phyloP scores from a whole-genome alignment of 345 rosid genomes.

The Hibiscus mutabilis region DNA sequence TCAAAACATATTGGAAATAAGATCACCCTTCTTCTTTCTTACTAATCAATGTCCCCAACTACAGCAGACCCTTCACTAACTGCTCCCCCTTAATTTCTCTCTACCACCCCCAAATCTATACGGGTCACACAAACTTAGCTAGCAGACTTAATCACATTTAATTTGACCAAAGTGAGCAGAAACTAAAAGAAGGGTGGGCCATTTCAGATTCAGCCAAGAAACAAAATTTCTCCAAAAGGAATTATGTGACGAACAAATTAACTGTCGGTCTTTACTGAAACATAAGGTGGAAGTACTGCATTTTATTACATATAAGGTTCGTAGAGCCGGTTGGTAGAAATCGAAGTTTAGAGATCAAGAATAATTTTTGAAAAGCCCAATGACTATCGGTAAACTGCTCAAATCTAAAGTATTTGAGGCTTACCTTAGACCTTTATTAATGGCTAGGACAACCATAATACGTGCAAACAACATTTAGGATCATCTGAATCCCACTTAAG shows the following conservation, averaged over 20 bases:
- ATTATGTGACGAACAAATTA: neutral
- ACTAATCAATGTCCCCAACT: neutral
- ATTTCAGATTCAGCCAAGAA: neutral
- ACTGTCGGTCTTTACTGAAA: neutral
- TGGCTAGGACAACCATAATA: neutral
- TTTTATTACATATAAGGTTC: neutral
- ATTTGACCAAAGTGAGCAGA: neutral
- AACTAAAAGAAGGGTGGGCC: neutral
- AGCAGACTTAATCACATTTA: neutral
- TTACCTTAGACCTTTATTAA: neutral
- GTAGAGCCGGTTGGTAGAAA: neutral
- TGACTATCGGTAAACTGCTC: neutral
- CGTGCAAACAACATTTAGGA: neutral
- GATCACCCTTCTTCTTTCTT: neutral
- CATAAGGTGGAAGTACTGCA: neutral
- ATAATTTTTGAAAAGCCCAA: neutral
- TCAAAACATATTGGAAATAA: neutral
- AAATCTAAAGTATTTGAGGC: neutral
- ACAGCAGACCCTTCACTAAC: neutral
- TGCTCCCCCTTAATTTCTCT: neutral
- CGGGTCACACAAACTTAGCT: neutral
- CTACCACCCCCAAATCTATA: neutral
- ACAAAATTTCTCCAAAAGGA: neutral
- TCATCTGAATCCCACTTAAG: neutral
- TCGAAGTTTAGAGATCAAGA: neutral